phyloP scores from a whole-genome alignment of 164 flowering plant species.

The Magnolia changhungtana region DNA sequence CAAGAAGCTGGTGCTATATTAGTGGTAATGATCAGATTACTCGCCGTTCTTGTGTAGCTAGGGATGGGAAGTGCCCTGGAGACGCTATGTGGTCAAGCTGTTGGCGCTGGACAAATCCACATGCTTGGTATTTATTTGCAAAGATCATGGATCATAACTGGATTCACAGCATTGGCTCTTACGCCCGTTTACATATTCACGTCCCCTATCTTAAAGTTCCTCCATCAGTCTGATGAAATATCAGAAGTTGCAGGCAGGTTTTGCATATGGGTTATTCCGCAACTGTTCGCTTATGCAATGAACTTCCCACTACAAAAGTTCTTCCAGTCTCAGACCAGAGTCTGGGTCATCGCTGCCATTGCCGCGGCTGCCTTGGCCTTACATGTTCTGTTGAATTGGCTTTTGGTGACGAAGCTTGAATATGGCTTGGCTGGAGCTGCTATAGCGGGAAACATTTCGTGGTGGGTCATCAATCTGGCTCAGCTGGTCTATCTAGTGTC shows the following conservation, averaged over 20 bases:
- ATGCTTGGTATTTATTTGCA: conserved; percentile 55
- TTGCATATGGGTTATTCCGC: conserved; percentile 44
- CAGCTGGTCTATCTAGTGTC: conserved; percentile 37
- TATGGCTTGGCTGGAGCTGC: conserved; percentile 49
- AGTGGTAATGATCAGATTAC: too few species aligned
- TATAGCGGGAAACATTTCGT: conserved; percentile 40
- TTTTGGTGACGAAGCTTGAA: conserved; percentile 33
- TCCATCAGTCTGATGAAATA: conserved; percentile 31
- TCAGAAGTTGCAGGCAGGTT: conserved; percentile 43
- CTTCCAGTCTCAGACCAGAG: conserved; percentile 50
- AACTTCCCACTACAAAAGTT: conserved; percentile 53
- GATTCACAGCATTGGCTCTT: conserved; percentile 30
- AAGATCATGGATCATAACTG: conserved; percentile 46
- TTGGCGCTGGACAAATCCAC: conserved; percentile 45
- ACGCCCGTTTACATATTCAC: conserved; percentile 43
- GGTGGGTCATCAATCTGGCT: conserved; percentile 38
- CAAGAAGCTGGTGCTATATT: too few species aligned
- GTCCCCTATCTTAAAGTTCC: conserved; percentile 38
- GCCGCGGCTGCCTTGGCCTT: conserved; percentile 26
- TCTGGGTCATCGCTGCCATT: conserved; percentile 46
- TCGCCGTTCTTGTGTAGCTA: conserved; percentile 24
- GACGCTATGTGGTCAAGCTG: conserved; percentile 56
- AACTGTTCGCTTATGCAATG: conserved; percentile 46
- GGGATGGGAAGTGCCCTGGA: conserved; percentile 57
- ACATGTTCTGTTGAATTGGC: conserved; percentile 42